These are phyloP conservation scores for Viola pubescens DNA, from an alignment of 441 rosid genomes.

Conservation along the genomic window DNA sequence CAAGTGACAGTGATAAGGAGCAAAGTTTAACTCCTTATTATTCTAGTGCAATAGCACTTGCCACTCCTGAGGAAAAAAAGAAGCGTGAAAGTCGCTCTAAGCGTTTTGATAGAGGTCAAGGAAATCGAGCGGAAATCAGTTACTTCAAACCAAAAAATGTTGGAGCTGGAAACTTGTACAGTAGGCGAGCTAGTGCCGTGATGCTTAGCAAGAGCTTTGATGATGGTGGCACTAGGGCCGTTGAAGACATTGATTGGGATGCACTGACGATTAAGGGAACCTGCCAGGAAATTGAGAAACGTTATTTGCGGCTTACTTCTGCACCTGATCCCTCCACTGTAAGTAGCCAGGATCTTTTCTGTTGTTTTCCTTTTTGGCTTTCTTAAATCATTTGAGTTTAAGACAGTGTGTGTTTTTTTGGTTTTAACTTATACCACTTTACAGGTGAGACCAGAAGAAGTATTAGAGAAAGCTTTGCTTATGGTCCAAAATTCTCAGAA, in stretches of 20 bases:
- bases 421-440: slow-evolving; percentile 14
- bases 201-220: slow-evolving; percentile 70
- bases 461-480: slow-evolving; percentile 77
- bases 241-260: slow-evolving; percentile 99
- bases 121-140: slow-evolving; percentile 45
- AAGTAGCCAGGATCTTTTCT: slow-evolving; percentile 24
- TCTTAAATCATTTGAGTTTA: background rate
- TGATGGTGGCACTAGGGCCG: slow-evolving; percentile 77
- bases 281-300: slow-evolving; percentile 94
- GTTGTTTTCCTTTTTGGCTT: background rate
- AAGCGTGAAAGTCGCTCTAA: slow-evolving; percentile 88
- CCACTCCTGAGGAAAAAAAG: slow-evolving; percentile 82
- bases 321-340: slow-evolving; percentile 98
- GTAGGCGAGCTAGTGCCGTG: slow-evolving; percentile 71
- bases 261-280: slow-evolving; percentile 94
- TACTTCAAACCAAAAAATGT: slow-evolving; percentile 51
- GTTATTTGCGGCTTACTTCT: slow-evolving; percentile 96
- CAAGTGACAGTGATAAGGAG: slow-evolving; percentile 96
- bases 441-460: slow-evolving; percentile 98
- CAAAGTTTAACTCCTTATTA: slow-evolving; percentile 55
- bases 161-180: slow-evolving; percentile 55
- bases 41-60: slow-evolving; percentile 64
- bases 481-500: slow-evolving; percentile 85
- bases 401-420: background rate
- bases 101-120: slow-evolving; percentile 83